A percentile compares a stretch with the other conserved stretches of the same genome.
Evolutionary conservation across 2,329 filamentous ascomycete genomes (phyloP).

Genomic region (Hymenoscyphus fructigenus): DNA sequence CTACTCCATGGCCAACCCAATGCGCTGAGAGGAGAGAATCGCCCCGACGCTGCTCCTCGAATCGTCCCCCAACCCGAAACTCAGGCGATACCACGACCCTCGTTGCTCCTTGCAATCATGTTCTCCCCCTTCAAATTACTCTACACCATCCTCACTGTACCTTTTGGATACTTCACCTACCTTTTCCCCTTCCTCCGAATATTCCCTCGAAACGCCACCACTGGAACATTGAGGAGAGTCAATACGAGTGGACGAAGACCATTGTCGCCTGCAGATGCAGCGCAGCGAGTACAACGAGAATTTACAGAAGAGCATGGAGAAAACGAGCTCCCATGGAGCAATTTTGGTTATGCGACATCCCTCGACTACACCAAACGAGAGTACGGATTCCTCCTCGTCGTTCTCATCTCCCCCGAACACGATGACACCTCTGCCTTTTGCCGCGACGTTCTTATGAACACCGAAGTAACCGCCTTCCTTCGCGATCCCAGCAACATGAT

Average conservation of each 20-base stretch:
- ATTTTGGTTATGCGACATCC: constrained; percentile 88
- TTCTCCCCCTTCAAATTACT: constrained; percentile 79
- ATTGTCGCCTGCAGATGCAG: constrained; percentile 82
- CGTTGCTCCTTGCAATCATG: constrained; percentile 73
- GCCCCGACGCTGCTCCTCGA: constrained; percentile 71
- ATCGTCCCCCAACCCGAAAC: constrained; percentile 73
- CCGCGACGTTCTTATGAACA: constrained; percentile 74
- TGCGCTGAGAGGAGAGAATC: constrained; percentile 30
- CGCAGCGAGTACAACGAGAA: constrained; percentile 83
- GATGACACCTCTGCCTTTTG: constrained; percentile 86
- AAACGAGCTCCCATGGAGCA: constrained; percentile 72
- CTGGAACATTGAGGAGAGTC: constrained; percentile 53
- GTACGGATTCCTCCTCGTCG: constrained; percentile 84
- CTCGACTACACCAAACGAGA: constrained; percentile 88
- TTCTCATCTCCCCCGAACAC: constrained; percentile 89
- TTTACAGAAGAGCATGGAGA: constrained; percentile 91
- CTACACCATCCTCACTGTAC: constrained; percentile 68
- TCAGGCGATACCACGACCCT: constrained; percentile 66
- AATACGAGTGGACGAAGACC: constrained; percentile 71
- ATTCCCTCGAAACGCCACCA: constrained; percentile 54
- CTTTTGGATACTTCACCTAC: constrained; percentile 50
- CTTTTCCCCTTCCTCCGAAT: constrained; percentile 76
- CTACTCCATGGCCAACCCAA: constrained; percentile 41
- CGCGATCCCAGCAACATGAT: constrained; percentile 75
- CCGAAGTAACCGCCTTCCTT: constrained; percentile 72